phyloP scores from a whole-genome alignment of 2,329 filamentous ascomycete genomes.

The Aschersonia sp. region DNA sequence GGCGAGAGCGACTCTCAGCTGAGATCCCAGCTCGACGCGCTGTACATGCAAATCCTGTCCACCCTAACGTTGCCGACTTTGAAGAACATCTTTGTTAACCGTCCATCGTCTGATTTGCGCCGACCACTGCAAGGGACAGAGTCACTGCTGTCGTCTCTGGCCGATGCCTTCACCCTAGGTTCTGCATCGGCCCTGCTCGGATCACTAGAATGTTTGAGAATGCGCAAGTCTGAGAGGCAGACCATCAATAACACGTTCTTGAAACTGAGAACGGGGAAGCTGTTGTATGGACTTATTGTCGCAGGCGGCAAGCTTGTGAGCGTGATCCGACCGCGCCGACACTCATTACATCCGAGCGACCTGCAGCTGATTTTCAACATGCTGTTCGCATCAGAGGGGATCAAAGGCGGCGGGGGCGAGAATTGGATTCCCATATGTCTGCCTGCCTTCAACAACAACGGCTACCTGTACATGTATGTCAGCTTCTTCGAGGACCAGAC shows the following conservation, averaged over 20 bases:
- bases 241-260: conserved; percentile 78
- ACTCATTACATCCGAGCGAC: conserved; percentile 90
- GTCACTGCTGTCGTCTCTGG: conserved; percentile 74
- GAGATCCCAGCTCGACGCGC: conserved; percentile 71
- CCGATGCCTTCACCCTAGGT: conserved; percentile 86
- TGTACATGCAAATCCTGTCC: conserved; percentile 97
- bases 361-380: conserved; percentile 97
- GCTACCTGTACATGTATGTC: conserved; percentile 98
- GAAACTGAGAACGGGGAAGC: conserved; percentile 58
- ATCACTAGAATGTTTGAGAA: conserved; percentile 81
- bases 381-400: conserved; percentile 88
- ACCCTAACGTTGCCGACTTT: conserved; percentile 82
- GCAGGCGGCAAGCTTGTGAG: conserved; percentile 87
- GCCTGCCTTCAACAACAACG: conserved; percentile 91
- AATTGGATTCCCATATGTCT: conserved; percentile 96
- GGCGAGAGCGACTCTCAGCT: conserved; percentile 87
- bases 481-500: conserved; percentile 63
- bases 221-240: conserved; percentile 76
- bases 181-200: conserved; percentile 81
- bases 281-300: conserved; percentile 87
- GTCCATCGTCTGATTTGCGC: conserved; percentile 86
- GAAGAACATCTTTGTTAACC: conserved; percentile 72
- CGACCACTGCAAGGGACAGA: conserved; percentile 87
- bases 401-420: conserved; percentile 81
- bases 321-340: conserved; percentile 84